Evolutionary conservation across 2,329 filamentous ascomycete species (phyloP), one percentile per base, ranked within the genome.

Genomic region (Aspergillus oerlinghausenensis): DNA sequence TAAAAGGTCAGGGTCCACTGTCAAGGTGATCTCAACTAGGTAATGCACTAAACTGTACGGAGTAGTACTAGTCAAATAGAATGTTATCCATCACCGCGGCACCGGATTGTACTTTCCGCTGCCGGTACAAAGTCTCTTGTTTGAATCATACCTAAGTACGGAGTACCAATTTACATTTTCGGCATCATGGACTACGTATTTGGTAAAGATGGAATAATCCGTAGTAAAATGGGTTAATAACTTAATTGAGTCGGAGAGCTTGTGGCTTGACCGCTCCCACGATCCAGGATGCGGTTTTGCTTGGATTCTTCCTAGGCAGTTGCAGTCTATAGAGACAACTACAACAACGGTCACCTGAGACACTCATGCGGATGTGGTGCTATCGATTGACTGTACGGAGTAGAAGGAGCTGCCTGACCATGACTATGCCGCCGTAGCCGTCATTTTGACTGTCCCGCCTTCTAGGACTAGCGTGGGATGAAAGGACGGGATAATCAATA

Each of bases 21-120:
- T 19, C 19, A 19, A 21, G 10, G 21, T 17, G n/a, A 43, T 43
- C 5, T 17, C 17, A 35, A 35, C 14, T 35, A 35, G 32, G 29
- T 14, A 14, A 4, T 32, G 29, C 11, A 14, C 29, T 45, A 45
- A 11, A 21, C 17, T 43, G 40, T 11, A 23, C 3, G 21, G 21
- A 3, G 21, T 23, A 43, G 19, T 21, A 21, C 19, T 43, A 19
- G n/a, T 45, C 10, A 4, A 11, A 11, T 10, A 53, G 32, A 52
- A 54, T 64, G 55, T 58, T 65, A 71, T 67, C 69, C 70, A 67
- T 70, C 70, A 65, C 65, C 70, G 71, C 69, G 71, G 71, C 67
- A 72, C 65, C 65, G 65, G 69, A 67, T 67, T 63, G 56, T 63
- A 61, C 62, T 58, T 70, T 70, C 70, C 69, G 69, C 54, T 71